Conservation (phyloP, 495 filamentous ascomycete genomes). For the Emericellopsis terricola region DNA sequence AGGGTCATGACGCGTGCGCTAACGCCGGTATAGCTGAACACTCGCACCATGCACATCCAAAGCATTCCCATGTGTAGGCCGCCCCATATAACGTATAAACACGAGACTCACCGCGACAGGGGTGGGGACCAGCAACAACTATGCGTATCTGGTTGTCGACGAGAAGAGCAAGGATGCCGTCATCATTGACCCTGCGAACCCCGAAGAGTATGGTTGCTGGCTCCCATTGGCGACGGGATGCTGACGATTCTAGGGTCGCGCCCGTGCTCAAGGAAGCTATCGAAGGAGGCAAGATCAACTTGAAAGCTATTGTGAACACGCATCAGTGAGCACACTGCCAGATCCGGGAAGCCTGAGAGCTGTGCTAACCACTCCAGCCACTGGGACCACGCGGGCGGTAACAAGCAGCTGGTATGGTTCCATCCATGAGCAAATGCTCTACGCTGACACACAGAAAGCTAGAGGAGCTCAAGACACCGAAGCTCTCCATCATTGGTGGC, state of each 20-base stretch:
- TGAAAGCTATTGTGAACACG: conserved; percentile 85
- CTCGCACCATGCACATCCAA: conserved; percentile 75
- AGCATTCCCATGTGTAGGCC: conserved; percentile 94
- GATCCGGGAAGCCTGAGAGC: neutral
- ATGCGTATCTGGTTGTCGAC: conserved; percentile 88
- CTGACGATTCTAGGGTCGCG: conserved; percentile 40
- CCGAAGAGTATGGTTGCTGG: conserved; percentile 51
- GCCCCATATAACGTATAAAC: neutral
- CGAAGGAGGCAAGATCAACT: conserved; percentile 50
- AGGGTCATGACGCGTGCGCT: no score
- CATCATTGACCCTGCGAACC: conserved; percentile 87
- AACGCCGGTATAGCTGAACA: no score
- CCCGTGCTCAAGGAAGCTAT: conserved; percentile 65
- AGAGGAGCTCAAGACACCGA: conserved; percentile 34
- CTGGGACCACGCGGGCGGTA: conserved; percentile 89
- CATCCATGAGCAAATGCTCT: no score
- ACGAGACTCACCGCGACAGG: conserved; percentile 28
- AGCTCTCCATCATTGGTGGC: conserved; percentile 67
- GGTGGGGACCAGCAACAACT: conserved; percentile 83
- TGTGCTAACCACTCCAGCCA: conserved; percentile 36
- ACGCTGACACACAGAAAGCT: conserved; percentile 31
- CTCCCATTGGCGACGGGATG: neutral
- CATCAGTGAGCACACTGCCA: conserved; percentile 54
- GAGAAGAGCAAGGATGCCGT: conserved; percentile 80
- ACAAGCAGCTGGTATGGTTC: conserved; percentile 58